Conservation (phyloP, 2,329 filamentous ascomycete species). For the Penicillium crustosum region DNA sequence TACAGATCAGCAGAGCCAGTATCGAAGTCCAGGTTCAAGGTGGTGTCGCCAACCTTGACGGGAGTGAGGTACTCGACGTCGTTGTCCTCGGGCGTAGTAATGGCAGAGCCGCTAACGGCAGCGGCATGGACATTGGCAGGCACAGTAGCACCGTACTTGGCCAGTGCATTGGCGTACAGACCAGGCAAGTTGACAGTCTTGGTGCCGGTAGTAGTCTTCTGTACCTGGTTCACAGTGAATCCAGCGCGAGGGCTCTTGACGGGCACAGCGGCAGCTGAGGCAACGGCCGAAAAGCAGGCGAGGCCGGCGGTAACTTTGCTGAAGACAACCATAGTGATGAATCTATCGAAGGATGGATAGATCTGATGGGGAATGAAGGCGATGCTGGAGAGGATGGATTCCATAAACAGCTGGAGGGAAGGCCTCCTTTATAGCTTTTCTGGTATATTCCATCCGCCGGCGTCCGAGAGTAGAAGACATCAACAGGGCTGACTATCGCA, state of each 20-base stretch:
- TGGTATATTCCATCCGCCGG: not conserved
- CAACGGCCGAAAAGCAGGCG: constrained; percentile 30
- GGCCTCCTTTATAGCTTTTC: constrained; percentile 28
- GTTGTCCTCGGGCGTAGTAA: constrained; percentile 48
- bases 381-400: constrained; percentile 19
- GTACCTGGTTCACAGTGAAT: constrained; percentile 36
- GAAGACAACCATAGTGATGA: constrained; percentile 37
- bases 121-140: constrained; percentile 33
- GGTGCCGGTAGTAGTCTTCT: constrained; percentile 18
- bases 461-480: not conserved
- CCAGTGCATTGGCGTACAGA: constrained; percentile 30
- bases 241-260: constrained; percentile 25
- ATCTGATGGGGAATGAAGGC: constrained; percentile 5
- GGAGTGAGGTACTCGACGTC: constrained; percentile 62
- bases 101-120: constrained; percentile 34
- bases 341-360: constrained; percentile 14
- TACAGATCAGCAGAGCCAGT: constrained; percentile 69
- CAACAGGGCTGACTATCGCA: constrained; percentile 6
- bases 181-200: constrained; percentile 31
- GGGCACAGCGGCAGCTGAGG: constrained; percentile 34
- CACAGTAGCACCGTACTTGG: constrained; percentile 34
- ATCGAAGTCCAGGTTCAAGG: constrained; percentile 67
- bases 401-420: constrained; percentile 7
- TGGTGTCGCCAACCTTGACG: constrained; percentile 63
- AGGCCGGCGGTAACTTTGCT: constrained; percentile 30